phyloP scores from a whole-genome alignment of 208 protist genomes.

The Acanthamoeba triangularis region DNA sequence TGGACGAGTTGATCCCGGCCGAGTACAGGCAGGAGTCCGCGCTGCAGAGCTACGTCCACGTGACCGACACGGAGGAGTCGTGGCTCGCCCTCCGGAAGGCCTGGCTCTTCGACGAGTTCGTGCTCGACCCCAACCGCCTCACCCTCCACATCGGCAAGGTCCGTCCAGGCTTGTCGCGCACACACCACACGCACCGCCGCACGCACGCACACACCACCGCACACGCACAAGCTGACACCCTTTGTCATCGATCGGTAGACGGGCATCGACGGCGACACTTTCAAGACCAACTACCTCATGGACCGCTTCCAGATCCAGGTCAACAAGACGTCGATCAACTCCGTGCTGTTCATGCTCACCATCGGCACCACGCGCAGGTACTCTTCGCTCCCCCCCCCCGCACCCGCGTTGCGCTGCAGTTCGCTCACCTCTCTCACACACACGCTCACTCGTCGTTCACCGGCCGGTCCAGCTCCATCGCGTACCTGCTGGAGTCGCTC shows the following conservation, averaged over 20 bases:
- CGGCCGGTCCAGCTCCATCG: conserved; percentile 18
- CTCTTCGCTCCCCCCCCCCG: background rate
- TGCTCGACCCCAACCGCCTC: conserved; percentile 77
- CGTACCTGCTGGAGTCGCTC: conserved; percentile 75
- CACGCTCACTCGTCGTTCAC: too few species aligned
- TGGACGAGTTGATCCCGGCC: conserved; percentile 74
- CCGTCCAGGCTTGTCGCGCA: background rate
- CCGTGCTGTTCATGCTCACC: conserved; percentile 75
- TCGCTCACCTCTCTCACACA: too few species aligned
- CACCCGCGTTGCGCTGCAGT: background rate
- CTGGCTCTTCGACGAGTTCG: conserved; percentile 76
- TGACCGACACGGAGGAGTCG: conserved; percentile 53
- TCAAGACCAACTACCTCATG: conserved; percentile 79
- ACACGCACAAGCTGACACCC: background rate
- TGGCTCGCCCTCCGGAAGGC: conserved; percentile 43
- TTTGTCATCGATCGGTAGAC: background rate
- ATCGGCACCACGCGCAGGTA: conserved; percentile 76
- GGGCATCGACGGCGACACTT: conserved; percentile 74
- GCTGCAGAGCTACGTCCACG: conserved; percentile 43
- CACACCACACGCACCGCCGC: background rate
- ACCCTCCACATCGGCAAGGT: conserved; percentile 71
- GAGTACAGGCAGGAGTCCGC: conserved; percentile 63
- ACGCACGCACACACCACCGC: background rate
- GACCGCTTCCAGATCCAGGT: conserved; percentile 78
- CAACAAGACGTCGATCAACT: conserved; percentile 81